Conservation (phyloP, 768 basidiomycete genomes). For the Lyophyllum decastes region DNA sequence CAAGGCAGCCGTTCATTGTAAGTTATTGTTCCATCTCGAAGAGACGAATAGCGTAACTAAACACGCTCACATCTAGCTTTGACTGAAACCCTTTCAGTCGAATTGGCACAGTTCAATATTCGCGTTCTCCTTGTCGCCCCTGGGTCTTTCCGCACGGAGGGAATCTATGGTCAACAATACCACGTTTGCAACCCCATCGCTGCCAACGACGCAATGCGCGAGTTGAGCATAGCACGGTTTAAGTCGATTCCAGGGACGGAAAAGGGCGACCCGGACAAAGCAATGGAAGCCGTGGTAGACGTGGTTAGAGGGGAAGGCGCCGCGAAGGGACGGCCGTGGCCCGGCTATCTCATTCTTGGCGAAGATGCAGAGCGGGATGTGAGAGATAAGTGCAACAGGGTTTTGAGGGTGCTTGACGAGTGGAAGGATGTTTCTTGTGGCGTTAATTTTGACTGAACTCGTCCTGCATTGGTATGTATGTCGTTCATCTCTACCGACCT, state of each 20-base stretch:
- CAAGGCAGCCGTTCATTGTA: conserved; percentile 63
- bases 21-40: conserved; percentile 6
- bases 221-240: conserved; percentile 30
- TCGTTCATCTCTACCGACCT: background rate
- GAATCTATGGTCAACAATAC: conserved; percentile 45
- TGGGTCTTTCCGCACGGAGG: conserved; percentile 62
- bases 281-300: conserved; percentile 50
- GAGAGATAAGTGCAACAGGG: conserved; percentile 45
- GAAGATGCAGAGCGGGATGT: conserved; percentile 56
- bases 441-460: conserved; percentile 36
- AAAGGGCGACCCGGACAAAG: conserved; percentile 59
- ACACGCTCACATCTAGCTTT: conserved; percentile 37
- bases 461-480: background rate
- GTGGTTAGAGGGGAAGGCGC: conserved; percentile 52
- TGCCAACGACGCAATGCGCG: conserved; percentile 49
- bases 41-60: background rate
- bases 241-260: conserved; percentile 41
- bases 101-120: conserved; percentile 57
- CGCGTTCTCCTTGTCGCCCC: conserved; percentile 60
- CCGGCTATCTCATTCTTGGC: conserved; percentile 49
- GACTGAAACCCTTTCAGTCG: conserved; percentile 52
- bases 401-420: conserved; percentile 49
- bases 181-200: conserved; percentile 41
- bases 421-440: conserved; percentile 53
- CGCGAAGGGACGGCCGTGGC: conserved; percentile 47